These are phyloP conservation scores for Micractinium conductrix DNA, from an alignment of 139 green algal genomes.

Conservation along the genomic window DNA sequence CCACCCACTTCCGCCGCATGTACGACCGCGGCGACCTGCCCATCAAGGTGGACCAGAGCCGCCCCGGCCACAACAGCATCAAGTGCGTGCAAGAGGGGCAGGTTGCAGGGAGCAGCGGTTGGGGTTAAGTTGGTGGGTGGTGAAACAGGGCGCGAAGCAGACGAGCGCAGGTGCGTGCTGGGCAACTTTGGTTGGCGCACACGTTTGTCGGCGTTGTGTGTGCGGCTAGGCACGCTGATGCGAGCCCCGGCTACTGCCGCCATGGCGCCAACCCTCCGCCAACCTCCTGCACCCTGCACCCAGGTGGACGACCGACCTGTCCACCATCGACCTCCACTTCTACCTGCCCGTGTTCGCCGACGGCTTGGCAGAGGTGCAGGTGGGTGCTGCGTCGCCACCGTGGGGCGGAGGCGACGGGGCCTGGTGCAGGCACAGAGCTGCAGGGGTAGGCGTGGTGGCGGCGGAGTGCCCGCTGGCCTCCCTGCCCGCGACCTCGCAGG, in stretches of 20 bases:
- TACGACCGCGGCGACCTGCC: conserved; percentile 89
- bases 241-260: too few relatives aligned
- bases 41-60: conserved; percentile 77
- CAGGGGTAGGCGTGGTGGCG: not conserved
- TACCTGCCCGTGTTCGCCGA: conserved; percentile 95
- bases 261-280: not conserved
- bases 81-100: not conserved
- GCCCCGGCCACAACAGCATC: conserved; percentile 82
- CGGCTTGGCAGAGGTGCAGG: conserved; percentile 84
- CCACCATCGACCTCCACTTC: conserved; percentile 88
- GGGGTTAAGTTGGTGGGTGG: too few relatives aligned
- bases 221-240: too few relatives aligned
- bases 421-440: not conserved
- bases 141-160: too few relatives aligned
- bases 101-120: not conserved
- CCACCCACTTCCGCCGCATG: conserved; percentile 75
- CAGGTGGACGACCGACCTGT: conserved; percentile 83
- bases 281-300: not conserved
- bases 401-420: too few relatives aligned
- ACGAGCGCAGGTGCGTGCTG: too few relatives aligned
- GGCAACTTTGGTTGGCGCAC: too few relatives aligned
- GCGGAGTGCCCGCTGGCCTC: not conserved
- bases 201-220: too few relatives aligned
- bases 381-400: not conserved
- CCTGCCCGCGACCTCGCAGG: too few relatives aligned